Evolutionary conservation across 306 rosid species (phyloP).

Genomic region (Citrullus colocynthis): DNA sequence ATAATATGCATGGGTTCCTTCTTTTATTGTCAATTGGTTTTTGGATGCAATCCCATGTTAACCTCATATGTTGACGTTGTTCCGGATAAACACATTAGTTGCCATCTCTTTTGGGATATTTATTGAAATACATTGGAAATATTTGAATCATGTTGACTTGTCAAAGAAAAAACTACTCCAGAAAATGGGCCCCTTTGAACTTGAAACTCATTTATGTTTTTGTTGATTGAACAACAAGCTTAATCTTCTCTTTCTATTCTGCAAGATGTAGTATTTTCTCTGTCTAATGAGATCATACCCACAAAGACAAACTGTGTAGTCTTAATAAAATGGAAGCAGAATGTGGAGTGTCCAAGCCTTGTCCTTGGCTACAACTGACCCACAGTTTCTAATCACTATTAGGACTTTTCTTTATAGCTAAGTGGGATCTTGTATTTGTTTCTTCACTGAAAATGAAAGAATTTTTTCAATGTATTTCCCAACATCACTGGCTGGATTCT

Average conservation of each 20-base stretch:
- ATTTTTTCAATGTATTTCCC: not conserved
- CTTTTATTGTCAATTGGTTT: too few relatives aligned
- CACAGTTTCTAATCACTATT: not conserved
- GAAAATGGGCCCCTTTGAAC: not conserved
- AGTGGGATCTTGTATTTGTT: not conserved
- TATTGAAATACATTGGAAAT: not conserved
- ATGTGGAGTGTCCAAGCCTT: not conserved
- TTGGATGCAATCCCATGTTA: too few relatives aligned
- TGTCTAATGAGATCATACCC: not conserved
- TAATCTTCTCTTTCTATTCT: not conserved
- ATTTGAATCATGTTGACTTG: not conserved
- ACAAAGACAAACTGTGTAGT: not conserved
- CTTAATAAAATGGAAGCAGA: not conserved
- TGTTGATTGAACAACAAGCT: not conserved
- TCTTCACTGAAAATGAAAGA: not conserved
- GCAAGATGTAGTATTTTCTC: not conserved
- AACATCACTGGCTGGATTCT: not conserved
- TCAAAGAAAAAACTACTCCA: not conserved
- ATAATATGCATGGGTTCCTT: too few relatives aligned
- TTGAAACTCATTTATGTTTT: not conserved
- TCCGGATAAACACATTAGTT: not conserved
- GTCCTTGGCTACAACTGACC: not conserved
- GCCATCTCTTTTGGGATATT: not conserved
- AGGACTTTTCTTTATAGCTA: not conserved
- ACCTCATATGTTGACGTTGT: not conserved